A percentile compares a stretch with the other conserved stretches of the same genome.
Conservation (phyloP, 2,329 filamentous ascomycete species). For the Colletotrichum magnum region DNA sequence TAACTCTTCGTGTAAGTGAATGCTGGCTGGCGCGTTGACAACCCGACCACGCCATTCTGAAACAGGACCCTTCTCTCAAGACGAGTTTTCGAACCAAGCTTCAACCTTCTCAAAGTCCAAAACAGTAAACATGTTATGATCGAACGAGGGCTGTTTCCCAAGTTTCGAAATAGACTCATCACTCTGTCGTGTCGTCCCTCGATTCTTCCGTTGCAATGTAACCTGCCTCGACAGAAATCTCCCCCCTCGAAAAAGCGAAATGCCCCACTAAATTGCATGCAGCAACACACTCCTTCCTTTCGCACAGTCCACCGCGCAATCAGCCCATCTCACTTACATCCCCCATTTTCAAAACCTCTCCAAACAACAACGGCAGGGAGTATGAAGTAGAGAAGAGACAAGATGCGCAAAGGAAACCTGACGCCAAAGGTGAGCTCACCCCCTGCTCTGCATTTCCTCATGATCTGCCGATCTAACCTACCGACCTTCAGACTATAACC, state of each 20-base stretch:
- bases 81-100: too few species aligned
- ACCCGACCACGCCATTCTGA: too few species aligned
- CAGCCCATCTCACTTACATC: slow-evolving; percentile 31
- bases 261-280: slow-evolving; percentile 13
- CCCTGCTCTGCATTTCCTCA: not conserved
- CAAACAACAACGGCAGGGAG: not conserved
- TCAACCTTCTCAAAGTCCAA: too few species aligned
- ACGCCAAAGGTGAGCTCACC: slow-evolving; percentile 35
- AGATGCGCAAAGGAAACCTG: slow-evolving; percentile 41
- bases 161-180: too few species aligned
- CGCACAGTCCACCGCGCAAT: slow-evolving; percentile 14
- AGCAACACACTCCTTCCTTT: not conserved
- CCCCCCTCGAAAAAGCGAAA: slow-evolving; percentile 1
- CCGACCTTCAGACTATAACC: slow-evolving; percentile 56
- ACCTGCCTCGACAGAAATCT: too few species aligned
- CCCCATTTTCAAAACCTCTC: not conserved
- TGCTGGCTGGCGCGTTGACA: too few species aligned
- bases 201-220: too few species aligned
- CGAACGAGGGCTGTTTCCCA: too few species aligned
- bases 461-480: not conserved
- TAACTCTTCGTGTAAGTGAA: too few species aligned
- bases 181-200: too few species aligned
- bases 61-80: too few species aligned
- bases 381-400: slow-evolving; percentile 2
- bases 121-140: too few species aligned